Evolutionary conservation across 768 basidiomycete species (phyloP).

Genomic region (Arthromyces matolae): DNA sequence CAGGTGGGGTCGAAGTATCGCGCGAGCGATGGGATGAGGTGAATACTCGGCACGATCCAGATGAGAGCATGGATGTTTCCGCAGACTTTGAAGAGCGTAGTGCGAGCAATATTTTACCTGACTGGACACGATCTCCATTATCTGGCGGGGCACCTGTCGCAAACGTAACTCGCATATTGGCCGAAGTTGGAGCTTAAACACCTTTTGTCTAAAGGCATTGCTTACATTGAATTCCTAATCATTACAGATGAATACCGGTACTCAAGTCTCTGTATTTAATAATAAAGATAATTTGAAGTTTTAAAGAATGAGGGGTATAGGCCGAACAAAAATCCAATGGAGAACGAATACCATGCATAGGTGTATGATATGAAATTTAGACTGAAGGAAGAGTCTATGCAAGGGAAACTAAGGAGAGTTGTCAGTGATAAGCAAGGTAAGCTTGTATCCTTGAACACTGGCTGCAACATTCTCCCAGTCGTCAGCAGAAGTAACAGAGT

Average conservation of each 20-base stretch:
- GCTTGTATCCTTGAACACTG: conserved; percentile 44
- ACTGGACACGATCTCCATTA: conserved; percentile 74
- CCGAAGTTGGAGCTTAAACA: conserved; percentile 19
- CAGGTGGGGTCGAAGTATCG: conserved; percentile 75
- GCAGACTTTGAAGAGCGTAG: conserved; percentile 30
- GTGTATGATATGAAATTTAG: background rate
- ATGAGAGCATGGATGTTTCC: conserved; percentile 36
- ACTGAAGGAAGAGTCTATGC: background rate
- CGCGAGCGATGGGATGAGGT: conserved; percentile 87
- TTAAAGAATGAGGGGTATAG: no score
- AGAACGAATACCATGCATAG: background rate
- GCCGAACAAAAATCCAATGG: no score
- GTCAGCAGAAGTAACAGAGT: conserved; percentile 49
- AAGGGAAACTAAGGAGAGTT: conserved; percentile 13
- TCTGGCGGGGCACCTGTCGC: conserved; percentile 63
- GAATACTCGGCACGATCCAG: conserved; percentile 42
- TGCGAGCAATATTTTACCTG: conserved; percentile 56
- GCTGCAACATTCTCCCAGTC: conserved; percentile 56
- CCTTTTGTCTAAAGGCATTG: conserved; percentile 6
- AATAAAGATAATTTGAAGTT: no score
- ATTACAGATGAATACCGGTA: no score
- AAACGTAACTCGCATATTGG: conserved; percentile 16
- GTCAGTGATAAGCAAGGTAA: conserved; percentile 56
- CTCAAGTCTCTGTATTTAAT: no score
- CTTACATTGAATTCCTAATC: no score